Evolutionary conservation across 345 rosid genomes (phyloP).

Genomic region (Populus davidiana): DNA sequence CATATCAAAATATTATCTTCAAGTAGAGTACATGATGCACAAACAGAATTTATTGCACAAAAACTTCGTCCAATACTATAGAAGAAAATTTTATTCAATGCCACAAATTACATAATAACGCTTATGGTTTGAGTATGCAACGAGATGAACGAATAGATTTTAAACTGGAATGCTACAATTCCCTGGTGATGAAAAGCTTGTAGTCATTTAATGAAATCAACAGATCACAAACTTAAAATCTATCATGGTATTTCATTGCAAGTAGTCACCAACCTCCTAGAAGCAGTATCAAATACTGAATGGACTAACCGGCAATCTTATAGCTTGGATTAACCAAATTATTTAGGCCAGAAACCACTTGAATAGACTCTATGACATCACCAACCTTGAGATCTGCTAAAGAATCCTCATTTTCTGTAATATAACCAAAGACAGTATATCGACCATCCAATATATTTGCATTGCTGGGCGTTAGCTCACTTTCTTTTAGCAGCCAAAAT

Average conservation of each 20-base stretch:
- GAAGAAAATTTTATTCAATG: too few relatives aligned
- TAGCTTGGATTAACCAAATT: conserved; percentile 90
- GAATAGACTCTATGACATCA: conserved; percentile 81
- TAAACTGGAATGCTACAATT: neutral
- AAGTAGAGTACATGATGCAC: too few relatives aligned
- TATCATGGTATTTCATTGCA: neutral
- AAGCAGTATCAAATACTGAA: neutral
- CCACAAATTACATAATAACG: neutral
- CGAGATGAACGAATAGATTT: neutral
- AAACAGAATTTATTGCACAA: too few relatives aligned
- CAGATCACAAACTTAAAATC: neutral
- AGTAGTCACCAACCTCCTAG: neutral
- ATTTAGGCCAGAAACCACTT: conserved; percentile 92
- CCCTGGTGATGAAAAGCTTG: neutral
- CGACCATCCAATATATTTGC: conserved; percentile 96
- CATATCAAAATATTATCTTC: too few relatives aligned
- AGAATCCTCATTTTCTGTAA: conserved; percentile 73
- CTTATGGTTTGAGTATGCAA: neutral
- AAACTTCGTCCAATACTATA: too few relatives aligned
- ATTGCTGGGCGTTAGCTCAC: conserved; percentile 95
- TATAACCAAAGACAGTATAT: conserved; percentile 91
- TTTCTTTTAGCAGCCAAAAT: conserved; percentile 95
- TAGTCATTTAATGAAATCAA: neutral
- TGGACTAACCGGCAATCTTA: conserved; percentile 75
- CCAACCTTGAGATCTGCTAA: conserved; percentile 98